Evolutionary conservation across 2,329 filamentous ascomycete genomes (phyloP), one percentile per base, ranked within the genome.

Genomic region (Diaporthe longicolla): DNA sequence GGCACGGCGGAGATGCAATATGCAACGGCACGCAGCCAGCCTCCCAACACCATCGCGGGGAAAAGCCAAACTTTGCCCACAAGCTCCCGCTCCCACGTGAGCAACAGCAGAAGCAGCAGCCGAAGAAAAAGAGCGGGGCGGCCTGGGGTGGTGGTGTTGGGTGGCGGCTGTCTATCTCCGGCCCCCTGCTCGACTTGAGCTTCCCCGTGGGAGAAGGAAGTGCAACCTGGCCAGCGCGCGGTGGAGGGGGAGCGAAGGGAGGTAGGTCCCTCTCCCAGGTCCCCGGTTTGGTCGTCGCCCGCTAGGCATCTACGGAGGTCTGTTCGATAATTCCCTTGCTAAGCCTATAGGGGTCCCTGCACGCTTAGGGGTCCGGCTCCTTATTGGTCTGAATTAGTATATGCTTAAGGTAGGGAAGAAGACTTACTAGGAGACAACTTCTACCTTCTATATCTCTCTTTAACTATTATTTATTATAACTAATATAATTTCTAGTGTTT

Each of bases 71-170:
- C 29, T n/a, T 24, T 50, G 61, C 61, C 43, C 61, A 50, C 45
- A 52, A 52, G 63, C 63, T 66, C 45, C 63, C 63, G 45, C 63
- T 37, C 63, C 45, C 45, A 66, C 45, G 63, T 66, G 63, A 66
- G 21, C 29, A 66, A 21, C 29, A 52, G 63, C 37, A 45, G 15
- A 24, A 61, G 58, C 17, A 61, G 7, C n/a, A 21, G 24, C 24
- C n/a, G 48, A 15, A n/a, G 21, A 4, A 52, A 24, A 21, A 29
- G 58, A 21, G 58, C 37, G 15, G 15, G 45, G 59, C 11, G 43
- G 29, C 29, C 29, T 50, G 13, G 26, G 45, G 21, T 37, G 35
- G 35, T 13, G 21, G 8, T 11, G 13, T 15, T 11, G 40, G 40
- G 4, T 15, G 40, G 11, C 40, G 40, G 11, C 40, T 19, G 17